phyloP scores from a whole-genome alignment of 495 filamentous ascomycete species.

The Lasiosphaeria ovina region DNA sequence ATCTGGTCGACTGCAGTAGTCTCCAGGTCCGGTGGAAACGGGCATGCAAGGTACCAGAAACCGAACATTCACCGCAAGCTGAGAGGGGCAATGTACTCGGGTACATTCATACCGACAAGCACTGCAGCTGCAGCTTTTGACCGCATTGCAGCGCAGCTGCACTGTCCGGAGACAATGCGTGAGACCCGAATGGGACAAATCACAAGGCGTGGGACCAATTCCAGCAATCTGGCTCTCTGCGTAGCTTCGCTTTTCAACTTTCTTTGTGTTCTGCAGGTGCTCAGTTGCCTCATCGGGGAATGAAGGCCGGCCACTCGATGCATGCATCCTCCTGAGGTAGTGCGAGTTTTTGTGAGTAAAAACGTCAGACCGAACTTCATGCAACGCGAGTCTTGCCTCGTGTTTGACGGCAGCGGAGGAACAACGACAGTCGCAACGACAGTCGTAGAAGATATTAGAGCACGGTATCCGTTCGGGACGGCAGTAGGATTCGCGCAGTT shows the following conservation, averaged over 20 bases:
- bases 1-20: conserved; percentile 15
- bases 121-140: neutral
- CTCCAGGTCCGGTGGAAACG: neutral
- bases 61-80: neutral
- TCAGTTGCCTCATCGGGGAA: conserved; percentile 20
- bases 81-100: conserved; percentile 10
- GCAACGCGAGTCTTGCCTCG: neutral
- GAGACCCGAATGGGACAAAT: neutral
- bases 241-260: neutral
- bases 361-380: neutral
- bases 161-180: neutral
- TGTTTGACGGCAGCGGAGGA: neutral
- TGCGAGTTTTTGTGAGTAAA: neutral
- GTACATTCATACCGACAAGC: conserved; percentile 2
- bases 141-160: too few relatives aligned
- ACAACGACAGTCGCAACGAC: neutral
- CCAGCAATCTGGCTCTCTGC: conserved; percentile 15
- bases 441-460: too few relatives aligned
- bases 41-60: conserved; percentile 21
- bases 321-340: conserved; percentile 1
- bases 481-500: too few relatives aligned
- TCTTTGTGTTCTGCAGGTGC: too few relatives aligned
- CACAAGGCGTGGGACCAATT: conserved; percentile 2
- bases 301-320: conserved; percentile 13
- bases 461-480: too few relatives aligned